Base-by-base conservation (phyloP, 108 stramenopile species). In the Cyclotella cryptica region DNA sequence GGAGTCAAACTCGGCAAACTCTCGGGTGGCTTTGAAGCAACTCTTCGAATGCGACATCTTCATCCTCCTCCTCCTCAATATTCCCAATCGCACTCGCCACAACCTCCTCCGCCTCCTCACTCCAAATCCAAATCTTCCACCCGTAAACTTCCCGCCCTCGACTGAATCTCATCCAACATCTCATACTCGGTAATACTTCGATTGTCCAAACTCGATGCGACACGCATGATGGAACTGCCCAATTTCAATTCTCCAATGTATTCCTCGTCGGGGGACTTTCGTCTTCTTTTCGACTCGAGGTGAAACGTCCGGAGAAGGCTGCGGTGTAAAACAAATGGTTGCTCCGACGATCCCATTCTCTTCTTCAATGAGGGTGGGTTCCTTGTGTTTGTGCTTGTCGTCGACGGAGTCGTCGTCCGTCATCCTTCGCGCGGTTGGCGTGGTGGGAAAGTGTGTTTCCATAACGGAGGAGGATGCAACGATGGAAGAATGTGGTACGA, bases 321-420 rank as follows among this genome's bases (percentile, higher is more conserved):
- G 60, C 9, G 83, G 83, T 44, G 83, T 84, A 71, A 78, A 77
- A 53, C 75, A 77, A 69, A 84, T 84, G 3, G 83, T 84, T 14
- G 83, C 72, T 13, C 77, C 77, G n/a, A 84, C 62, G 43, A 84
- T 66, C 15, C 72, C 72, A 35, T 49, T 63, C 24, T 71, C 53
- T 26, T 66, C 28, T 14, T 54, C 52, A 26, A 55, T 45, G 28
- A 49, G 43, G 8, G n/a, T 21, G 11, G 27, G 45, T 46, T 54
- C 66, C 35, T 35, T 39, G 41, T 9, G 39, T 29, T 15, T n/a
- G n/a, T n/a, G n/a, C n/a, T n/a, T n/a, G n/a, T n/a, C n/a, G n/a
- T n/a, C n/a, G n/a, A n/a, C n/a, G n/a, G n/a, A n/a, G n/a, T n/a
- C 61, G 40, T 21, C 30, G 22, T 19, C 42, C 3, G 61, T 22